Conservation (phyloP, 495 filamentous ascomycete species). For the Neurospora sp. region DNA sequence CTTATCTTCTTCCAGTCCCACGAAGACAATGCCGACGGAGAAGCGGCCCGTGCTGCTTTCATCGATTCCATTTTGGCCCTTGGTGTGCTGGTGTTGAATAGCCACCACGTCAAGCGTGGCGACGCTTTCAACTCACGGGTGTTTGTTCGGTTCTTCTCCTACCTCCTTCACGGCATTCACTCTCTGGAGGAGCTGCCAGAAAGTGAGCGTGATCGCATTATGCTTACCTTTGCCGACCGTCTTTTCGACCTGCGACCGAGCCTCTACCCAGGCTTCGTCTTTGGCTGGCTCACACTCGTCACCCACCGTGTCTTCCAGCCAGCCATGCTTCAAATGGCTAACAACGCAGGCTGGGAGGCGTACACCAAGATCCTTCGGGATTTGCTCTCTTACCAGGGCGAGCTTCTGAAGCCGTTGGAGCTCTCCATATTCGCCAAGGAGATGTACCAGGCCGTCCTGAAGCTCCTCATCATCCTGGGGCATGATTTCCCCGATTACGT, state of each 20-base stretch:
- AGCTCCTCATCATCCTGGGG: slow-evolving; percentile 73
- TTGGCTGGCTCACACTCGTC: slow-evolving; percentile 73
- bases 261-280: slow-evolving; percentile 70
- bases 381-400: slow-evolving; percentile 64
- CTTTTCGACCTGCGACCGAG: slow-evolving; percentile 66
- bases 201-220: slow-evolving; percentile 56
- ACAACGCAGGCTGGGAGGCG: slow-evolving; percentile 61
- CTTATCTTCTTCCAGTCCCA: slow-evolving; percentile 58
- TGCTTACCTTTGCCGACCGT: slow-evolving; percentile 62
- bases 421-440: slow-evolving; percentile 65
- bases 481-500: slow-evolving; percentile 95
- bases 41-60: slow-evolving; percentile 47
- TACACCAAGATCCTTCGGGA: slow-evolving; percentile 69
- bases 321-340: slow-evolving; percentile 57
- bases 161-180: slow-evolving; percentile 57
- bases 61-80: slow-evolving; percentile 67
- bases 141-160: slow-evolving; percentile 86
- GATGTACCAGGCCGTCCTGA: slow-evolving; percentile 73
- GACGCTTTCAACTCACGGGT: slow-evolving; percentile 79
- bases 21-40: slow-evolving; percentile 45
- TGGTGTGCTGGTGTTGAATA: slow-evolving; percentile 69
- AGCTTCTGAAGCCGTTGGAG: slow-evolving; percentile 64
- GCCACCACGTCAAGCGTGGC: slow-evolving; percentile 71
- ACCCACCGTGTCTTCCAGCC: slow-evolving; percentile 84
- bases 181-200: slow-evolving; percentile 26